phyloP scores from a whole-genome alignment of 768 basidiomycete genomes.

The Lentinula boryana region DNA sequence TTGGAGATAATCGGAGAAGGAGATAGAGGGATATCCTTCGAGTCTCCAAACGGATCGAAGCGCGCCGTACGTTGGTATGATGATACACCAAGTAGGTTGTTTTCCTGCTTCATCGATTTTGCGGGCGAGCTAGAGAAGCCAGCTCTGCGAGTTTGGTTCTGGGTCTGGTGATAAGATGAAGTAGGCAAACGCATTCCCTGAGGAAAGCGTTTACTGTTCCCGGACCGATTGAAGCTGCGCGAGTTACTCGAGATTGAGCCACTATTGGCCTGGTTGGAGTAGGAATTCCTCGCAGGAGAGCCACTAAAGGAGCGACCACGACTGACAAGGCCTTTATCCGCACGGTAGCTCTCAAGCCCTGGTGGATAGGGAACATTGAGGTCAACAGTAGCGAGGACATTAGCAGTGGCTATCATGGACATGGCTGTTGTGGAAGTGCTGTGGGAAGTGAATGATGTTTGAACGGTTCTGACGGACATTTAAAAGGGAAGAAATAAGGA shows the following conservation, averaged over 20 bases:
- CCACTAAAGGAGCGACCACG: neutral
- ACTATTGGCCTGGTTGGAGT: neutral
- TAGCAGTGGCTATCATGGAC: neutral
- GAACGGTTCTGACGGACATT: slow-evolving; percentile 5
- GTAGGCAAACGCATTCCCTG: slow-evolving; percentile 6
- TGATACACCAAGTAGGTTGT: neutral
- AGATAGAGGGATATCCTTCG: neutral
- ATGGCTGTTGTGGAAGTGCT: neutral
- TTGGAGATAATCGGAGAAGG: neutral
- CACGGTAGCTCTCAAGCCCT: neutral
- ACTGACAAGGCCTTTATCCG: neutral
- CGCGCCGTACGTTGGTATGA: neutral
- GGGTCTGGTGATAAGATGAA: neutral
- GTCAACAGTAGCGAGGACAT: slow-evolving; percentile 1
- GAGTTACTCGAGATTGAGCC: neutral
- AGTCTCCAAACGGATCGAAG: slow-evolving; percentile 7
- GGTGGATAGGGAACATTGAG: neutral
- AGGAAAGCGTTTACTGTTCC: slow-evolving; percentile 2
- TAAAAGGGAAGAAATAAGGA: neutral
- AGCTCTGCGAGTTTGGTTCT: slow-evolving; percentile 4
- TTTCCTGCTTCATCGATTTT: neutral
- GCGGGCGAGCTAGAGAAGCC: neutral
- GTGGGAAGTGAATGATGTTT: slow-evolving; percentile 2
- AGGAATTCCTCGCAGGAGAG: neutral
- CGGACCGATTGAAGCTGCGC: neutral